A percentile compares a stretch with the other conserved stretches of the same genome.
Evolutionary conservation across 495 filamentous ascomycete genomes (phyloP).

Genomic region (Penicillium samsonianum): DNA sequence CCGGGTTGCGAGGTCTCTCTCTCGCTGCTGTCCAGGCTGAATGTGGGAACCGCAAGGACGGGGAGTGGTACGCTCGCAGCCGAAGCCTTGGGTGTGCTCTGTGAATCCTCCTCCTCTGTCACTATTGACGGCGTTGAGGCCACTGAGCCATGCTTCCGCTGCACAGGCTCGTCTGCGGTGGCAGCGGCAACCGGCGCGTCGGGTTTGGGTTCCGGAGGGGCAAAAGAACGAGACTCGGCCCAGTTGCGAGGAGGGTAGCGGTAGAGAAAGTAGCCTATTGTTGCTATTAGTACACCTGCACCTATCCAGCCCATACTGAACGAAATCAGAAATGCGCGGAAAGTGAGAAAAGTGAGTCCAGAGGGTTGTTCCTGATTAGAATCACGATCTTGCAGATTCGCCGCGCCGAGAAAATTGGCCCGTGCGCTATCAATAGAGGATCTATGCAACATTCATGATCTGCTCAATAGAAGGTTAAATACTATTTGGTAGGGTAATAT

Average conservation of each 20-base stretch:
- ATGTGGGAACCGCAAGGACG: slow-evolving; percentile 34
- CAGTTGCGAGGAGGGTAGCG: slow-evolving; percentile 33
- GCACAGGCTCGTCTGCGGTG: slow-evolving; percentile 15
- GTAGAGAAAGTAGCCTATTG: slow-evolving; percentile 38
- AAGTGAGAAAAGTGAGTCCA: neutral
- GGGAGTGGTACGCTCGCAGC: slow-evolving; percentile 29
- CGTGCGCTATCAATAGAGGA: slow-evolving; percentile 22
- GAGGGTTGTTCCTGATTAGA: slow-evolving; percentile 7
- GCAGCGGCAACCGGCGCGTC: slow-evolving; percentile 14
- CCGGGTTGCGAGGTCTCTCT: slow-evolving; percentile 8
- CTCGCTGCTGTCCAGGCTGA: slow-evolving; percentile 30
- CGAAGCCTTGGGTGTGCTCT: slow-evolving; percentile 53
- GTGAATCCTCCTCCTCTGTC: slow-evolving; percentile 31
- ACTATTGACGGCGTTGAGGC: slow-evolving; percentile 11
- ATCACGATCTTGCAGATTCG: slow-evolving; percentile 19
- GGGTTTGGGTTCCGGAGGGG: slow-evolving; percentile 27
- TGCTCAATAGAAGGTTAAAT: neutral
- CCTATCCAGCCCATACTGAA: slow-evolving; percentile 44
- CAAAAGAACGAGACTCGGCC: slow-evolving; percentile 18
- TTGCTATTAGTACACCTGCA: slow-evolving; percentile 35
- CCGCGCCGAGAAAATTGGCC: slow-evolving; percentile 16
- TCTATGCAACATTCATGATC: slow-evolving; percentile 1
- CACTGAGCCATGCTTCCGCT: slow-evolving; percentile 13
- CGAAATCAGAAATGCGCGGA: neutral
- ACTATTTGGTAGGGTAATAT: neutral